Conservation (phyloP, 2,329 filamentous ascomycete species). For the Pyricularia grisea region DNA sequence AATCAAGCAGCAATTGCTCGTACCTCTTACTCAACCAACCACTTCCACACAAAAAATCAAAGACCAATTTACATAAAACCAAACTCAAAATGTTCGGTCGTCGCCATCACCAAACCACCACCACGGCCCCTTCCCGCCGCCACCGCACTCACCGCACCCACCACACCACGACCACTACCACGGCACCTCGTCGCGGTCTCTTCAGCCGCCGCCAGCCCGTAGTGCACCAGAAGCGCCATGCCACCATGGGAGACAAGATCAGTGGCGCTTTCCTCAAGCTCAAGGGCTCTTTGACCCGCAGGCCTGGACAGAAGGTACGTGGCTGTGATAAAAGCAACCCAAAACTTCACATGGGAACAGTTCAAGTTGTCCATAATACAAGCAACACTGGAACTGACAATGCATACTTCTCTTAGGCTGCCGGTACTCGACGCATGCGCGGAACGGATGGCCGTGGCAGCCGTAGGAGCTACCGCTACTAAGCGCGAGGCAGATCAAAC, state of each 20-base stretch:
- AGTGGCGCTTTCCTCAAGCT: constrained; percentile 67
- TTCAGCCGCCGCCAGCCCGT: constrained; percentile 15
- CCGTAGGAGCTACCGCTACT: constrained; percentile 11
- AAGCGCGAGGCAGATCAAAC: not conserved
- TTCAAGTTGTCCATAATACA: constrained; percentile 25
- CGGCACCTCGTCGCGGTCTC: constrained; percentile 2
- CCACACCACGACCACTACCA: constrained; percentile 7
- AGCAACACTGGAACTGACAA: not conserved
- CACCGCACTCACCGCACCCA: constrained; percentile 3
- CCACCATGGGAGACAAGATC: constrained; percentile 66
- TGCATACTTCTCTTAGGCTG: constrained; percentile 31
- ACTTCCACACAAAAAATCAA: not conserved
- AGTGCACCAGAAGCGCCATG: constrained; percentile 55
- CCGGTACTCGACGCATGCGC: constrained; percentile 64
- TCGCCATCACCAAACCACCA: not conserved
- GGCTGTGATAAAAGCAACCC: constrained; percentile 6
- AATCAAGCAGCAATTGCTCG: not conserved
- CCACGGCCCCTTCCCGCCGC: constrained; percentile 4
- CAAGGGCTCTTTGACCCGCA: constrained; percentile 57
- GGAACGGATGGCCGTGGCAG: constrained; percentile 62
- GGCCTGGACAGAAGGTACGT: constrained; percentile 60
- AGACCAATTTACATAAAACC: not conserved
- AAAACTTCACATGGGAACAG: constrained; percentile 6
- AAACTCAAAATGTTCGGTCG: not conserved
- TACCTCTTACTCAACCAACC: not conserved